Evolutionary conservation across 331 rosid genomes (phyloP).

Genomic region (Ulmus americana): DNA sequence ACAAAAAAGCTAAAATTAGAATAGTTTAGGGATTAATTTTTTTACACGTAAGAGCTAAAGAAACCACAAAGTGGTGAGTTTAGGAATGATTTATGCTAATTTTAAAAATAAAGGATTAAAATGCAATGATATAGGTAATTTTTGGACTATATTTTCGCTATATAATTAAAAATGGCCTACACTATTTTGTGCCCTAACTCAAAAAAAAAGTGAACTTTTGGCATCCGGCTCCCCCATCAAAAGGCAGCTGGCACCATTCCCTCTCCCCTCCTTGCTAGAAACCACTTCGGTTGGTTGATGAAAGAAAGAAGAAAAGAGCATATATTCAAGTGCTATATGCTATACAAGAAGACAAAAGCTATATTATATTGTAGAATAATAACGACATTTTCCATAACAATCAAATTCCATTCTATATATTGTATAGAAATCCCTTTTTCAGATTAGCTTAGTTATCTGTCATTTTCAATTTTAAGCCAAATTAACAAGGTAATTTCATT

Average conservation of each 20-base stretch:
- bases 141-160: neutral
- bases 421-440: neutral
- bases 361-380: conserved; percentile 9
- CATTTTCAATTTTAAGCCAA: neutral
- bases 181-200: conserved; percentile 43
- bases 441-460: neutral
- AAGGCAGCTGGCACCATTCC: conserved; percentile 33
- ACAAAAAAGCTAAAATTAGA: too few species aligned
- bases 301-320: conserved; percentile 16
- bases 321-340: conserved; percentile 33
- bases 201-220: conserved; percentile 42
- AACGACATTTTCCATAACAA: neutral
- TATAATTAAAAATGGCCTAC: conserved; percentile 32
- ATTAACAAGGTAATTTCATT: too few species aligned
- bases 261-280: conserved; percentile 18
- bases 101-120: too few species aligned
- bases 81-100: too few species aligned
- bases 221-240: conserved; percentile 25
- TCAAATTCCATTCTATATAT: conserved; percentile 10
- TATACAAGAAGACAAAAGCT: conserved; percentile 33
- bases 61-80: too few species aligned
- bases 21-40: too few species aligned
- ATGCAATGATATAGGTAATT: too few species aligned
- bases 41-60: too few species aligned
- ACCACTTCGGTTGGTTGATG: conserved; percentile 20